These are phyloP conservation scores for Plenodomus biglobosus DNA, from an alignment of 2,329 filamentous ascomycete species.

Conservation along the genomic window DNA sequence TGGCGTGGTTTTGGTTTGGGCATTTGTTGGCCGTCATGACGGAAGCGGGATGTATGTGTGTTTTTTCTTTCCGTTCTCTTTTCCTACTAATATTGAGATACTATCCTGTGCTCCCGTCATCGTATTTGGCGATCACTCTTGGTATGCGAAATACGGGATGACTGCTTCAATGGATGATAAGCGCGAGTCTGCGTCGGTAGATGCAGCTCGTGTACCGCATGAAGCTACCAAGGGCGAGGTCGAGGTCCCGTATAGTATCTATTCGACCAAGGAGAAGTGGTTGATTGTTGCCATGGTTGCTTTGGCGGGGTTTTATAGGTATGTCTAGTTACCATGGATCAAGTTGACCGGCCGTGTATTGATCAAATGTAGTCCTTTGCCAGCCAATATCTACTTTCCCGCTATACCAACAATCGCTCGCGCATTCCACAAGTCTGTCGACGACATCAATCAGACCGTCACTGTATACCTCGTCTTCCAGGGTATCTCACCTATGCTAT, in stretches of 20 bases:
- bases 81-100: background rate
- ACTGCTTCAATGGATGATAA: conserved; percentile 10
- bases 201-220: conserved; percentile 13
- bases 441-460: conserved; percentile 54
- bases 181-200: conserved; percentile 11
- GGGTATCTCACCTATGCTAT: conserved; percentile 55
- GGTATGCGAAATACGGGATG: conserved; percentile 7
- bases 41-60: background rate
- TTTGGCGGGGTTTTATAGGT: conserved; percentile 37
- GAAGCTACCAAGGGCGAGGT: conserved; percentile 17
- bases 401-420: conserved; percentile 36
- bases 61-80: background rate
- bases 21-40: background rate
- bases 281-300: conserved; percentile 36
- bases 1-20: background rate
- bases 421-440: conserved; percentile 46
- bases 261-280: conserved; percentile 33
- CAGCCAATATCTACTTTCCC: conserved; percentile 47
- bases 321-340: background rate
- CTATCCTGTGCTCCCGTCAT: background rate
- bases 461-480: conserved; percentile 54
- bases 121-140: background rate
- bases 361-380: conserved; percentile 36
- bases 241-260: conserved; percentile 32
- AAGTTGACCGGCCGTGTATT: background rate